Evolutionary conservation across 805 yeast genomes (phyloP).

Genomic region (Yamadazyma paraphyllophila): DNA sequence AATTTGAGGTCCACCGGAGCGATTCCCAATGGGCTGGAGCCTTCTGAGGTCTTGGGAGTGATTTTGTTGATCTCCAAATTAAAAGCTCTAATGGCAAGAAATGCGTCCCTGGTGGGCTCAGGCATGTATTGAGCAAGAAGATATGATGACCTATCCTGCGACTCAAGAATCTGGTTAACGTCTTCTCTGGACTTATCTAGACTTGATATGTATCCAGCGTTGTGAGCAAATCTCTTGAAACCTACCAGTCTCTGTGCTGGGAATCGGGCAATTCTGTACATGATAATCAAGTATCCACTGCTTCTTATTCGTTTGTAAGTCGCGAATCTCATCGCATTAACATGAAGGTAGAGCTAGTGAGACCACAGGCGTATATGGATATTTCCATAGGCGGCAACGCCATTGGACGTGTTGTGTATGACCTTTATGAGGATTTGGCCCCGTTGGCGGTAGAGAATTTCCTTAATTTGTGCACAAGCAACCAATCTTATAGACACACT

Average conservation of each 20-base stretch:
- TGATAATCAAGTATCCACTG: too few relatives aligned
- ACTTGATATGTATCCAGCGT: constrained; percentile 10
- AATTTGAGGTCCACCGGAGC: constrained; percentile 54
- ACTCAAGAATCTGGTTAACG: constrained; percentile 44
- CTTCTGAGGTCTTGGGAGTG: constrained; percentile 31
- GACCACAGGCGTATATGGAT: constrained; percentile 48
- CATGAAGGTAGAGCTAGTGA: constrained; percentile 32
- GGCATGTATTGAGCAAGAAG: constrained; percentile 71
- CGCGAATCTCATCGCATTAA: constrained; percentile 1
- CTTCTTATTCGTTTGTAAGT: background rate
- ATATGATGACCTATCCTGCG: constrained; percentile 60
- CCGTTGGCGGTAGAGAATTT: constrained; percentile 59
- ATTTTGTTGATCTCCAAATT: constrained; percentile 61
- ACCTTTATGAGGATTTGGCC: constrained; percentile 48
- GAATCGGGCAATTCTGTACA: too few relatives aligned
- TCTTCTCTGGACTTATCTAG: constrained; percentile 36
- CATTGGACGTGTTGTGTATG: constrained; percentile 61
- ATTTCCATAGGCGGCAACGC: constrained; percentile 40
- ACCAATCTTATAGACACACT: constrained; percentile 37
- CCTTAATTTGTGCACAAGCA: constrained; percentile 38
- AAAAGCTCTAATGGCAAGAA: constrained; percentile 63
- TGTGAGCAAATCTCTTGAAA: background rate
- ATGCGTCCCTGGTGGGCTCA: constrained; percentile 57
- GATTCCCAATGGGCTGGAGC: constrained; percentile 31
- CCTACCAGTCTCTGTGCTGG: background rate